A percentile compares a stretch with the other conserved stretches of the same genome.
phyloP scores from a whole-genome alignment of 192 early-diverging fungal genomes.

The Oehlia diaphana region DNA sequence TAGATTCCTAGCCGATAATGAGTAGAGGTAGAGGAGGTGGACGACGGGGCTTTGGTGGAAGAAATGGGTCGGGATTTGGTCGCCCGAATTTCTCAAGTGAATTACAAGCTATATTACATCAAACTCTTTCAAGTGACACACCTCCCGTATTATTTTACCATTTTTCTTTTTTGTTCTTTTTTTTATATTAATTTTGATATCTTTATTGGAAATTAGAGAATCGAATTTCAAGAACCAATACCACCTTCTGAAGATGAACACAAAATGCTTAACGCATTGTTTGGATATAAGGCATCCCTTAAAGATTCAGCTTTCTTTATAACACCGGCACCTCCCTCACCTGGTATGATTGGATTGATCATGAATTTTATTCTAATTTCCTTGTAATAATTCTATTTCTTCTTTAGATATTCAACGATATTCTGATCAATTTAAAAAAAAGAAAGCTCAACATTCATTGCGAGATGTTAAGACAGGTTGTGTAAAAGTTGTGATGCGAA shows the following conservation, averaged over 20 bases:
- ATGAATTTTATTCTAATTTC: not conserved
- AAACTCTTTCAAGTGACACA: not conserved
- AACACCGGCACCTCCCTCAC: not conserved
- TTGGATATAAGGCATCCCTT: constrained; percentile 12
- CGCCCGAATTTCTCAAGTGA: not conserved
- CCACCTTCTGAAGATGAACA: constrained; percentile 2
- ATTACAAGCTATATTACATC: constrained; percentile 3
- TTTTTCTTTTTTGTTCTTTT: not conserved
- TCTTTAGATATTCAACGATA: constrained; percentile 13
- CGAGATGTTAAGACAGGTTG: constrained; percentile 16
- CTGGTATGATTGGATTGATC: not conserved
- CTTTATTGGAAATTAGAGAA: not conserved
- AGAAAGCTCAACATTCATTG: not conserved
- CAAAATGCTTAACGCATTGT: constrained; percentile 1
- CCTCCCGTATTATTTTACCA: not conserved
- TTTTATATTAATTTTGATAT: not conserved
- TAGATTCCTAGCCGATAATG: not conserved
- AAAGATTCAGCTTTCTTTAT: constrained; percentile 25
- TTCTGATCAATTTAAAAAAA: constrained; percentile 22
- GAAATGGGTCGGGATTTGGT: constrained; percentile 1
- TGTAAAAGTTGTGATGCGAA: not conserved
- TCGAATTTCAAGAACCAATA: constrained; percentile 7
- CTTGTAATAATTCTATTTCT: not conserved
- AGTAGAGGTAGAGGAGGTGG: not conserved
- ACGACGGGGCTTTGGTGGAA: constrained; percentile 2